Conservation (phyloP, 768 basidiomycete genomes). For the Tricholoma furcatifolium region DNA sequence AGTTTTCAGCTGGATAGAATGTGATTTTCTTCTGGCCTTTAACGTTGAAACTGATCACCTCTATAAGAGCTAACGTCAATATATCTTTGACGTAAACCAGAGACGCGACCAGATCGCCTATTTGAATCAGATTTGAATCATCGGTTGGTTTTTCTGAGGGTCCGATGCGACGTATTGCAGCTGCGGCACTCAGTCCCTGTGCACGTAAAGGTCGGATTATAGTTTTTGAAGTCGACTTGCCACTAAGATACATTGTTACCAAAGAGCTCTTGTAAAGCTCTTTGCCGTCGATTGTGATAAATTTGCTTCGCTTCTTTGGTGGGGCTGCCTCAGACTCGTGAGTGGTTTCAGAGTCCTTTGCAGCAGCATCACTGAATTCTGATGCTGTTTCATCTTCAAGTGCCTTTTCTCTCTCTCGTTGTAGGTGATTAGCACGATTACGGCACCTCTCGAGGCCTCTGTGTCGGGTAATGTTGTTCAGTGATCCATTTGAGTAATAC, state of each 20-base stretch:
- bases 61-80: neutral
- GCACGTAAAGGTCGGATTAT: neutral
- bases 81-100: neutral
- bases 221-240: neutral
- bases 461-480: too few relatives aligned
- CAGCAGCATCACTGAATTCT: too few relatives aligned
- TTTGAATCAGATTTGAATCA: neutral
- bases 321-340: too few relatives aligned
- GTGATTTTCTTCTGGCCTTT: neutral
- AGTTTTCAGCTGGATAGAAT: neutral
- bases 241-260: neutral
- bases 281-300: neutral
- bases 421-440: too few relatives aligned
- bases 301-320: neutral
- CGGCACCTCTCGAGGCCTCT: too few relatives aligned
- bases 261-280: neutral
- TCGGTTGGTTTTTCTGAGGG: neutral
- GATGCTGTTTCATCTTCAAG: too few relatives aligned
- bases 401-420: too few relatives aligned
- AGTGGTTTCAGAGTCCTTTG: too few relatives aligned
- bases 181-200: neutral
- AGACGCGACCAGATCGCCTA: neutral
- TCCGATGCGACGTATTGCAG: neutral
- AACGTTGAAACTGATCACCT: neutral
- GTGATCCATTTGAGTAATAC: too few relatives aligned